Conservation (phyloP, 768 basidiomycete genomes). For the Mycena leptocephala region DNA sequence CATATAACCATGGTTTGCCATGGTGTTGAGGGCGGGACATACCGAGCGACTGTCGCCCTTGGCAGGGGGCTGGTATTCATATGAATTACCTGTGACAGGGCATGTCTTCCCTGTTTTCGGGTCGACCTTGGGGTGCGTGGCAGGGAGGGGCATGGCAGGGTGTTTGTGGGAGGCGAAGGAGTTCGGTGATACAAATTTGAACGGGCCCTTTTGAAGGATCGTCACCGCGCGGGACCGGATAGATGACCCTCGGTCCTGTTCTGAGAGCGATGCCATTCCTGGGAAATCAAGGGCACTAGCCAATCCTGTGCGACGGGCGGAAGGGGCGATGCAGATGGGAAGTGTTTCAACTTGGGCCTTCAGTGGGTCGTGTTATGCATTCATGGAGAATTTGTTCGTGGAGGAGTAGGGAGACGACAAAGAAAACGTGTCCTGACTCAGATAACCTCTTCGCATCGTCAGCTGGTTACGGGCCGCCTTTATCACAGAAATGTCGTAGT, state of each 20-base stretch:
- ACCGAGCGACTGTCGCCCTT: conserved; percentile 72
- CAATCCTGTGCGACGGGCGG: not conserved
- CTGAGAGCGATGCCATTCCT: conserved; percentile 11
- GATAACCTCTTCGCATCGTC: no score
- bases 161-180: not conserved
- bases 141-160: conserved; percentile 12
- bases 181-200: not conserved
- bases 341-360: not conserved
- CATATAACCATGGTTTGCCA: conserved; percentile 87
- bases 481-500: no score
- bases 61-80: conserved; percentile 63
- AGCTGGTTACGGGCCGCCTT: no score
- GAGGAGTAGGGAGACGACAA: no score
- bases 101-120: conserved; percentile 45
- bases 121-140: conserved; percentile 12
- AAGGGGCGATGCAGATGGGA: not conserved
- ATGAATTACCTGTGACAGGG: conserved; percentile 58
- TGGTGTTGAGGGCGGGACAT: conserved; percentile 82
- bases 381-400: not conserved
- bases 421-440: no score
- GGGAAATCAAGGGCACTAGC: conserved; percentile 5
- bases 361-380: not conserved
- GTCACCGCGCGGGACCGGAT: not conserved
- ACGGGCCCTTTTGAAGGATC: not conserved
- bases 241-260: not conserved